Evolutionary conservation across 2,329 filamentous ascomycete species (phyloP).

Genomic region (Phyllachora maydis): DNA sequence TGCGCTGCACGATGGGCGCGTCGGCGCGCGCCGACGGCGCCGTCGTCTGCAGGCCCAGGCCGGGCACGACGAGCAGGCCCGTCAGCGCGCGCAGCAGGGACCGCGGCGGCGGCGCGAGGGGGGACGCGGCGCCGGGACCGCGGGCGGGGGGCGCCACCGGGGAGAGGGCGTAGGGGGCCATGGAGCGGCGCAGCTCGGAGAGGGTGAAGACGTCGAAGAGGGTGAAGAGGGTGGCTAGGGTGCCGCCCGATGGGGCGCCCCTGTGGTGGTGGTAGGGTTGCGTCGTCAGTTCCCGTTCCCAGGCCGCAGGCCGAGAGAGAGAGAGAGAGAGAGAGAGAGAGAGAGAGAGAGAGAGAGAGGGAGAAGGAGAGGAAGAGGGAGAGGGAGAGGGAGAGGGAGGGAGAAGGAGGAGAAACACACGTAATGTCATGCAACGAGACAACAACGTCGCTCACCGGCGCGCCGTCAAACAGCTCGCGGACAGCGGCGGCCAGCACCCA

Average conservation of each 20-base stretch:
- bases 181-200: slow-evolving; percentile 21
- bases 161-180: slow-evolving; percentile 32
- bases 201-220: slow-evolving; percentile 30
- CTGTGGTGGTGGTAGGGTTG: slow-evolving; percentile 10
- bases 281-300: neutral
- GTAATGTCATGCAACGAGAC: slow-evolving; percentile 23
- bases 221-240: slow-evolving; percentile 44
- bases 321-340: neutral
- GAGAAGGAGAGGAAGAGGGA: neutral
- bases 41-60: slow-evolving; percentile 29
- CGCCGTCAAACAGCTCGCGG: slow-evolving; percentile 23
- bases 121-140: slow-evolving; percentile 17
- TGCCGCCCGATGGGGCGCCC: slow-evolving; percentile 38
- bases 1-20: slow-evolving; percentile 32
- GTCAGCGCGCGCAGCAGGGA: slow-evolving; percentile 23
- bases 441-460: slow-evolving; percentile 26
- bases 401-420: too few species aligned
- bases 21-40: slow-evolving; percentile 29
- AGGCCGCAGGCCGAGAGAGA: too few species aligned
- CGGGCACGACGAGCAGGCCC: slow-evolving; percentile 24
- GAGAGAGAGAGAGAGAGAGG: neutral
- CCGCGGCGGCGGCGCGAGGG: slow-evolving; percentile 7
- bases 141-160: slow-evolving; percentile 19
- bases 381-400: too few species aligned
- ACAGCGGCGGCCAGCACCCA: slow-evolving; percentile 29